Evolutionary conservation across 179 eudicot genomes (phyloP), one percentile per base, ranked within the genome.

Genomic region (Sideroxylon spinosum): DNA sequence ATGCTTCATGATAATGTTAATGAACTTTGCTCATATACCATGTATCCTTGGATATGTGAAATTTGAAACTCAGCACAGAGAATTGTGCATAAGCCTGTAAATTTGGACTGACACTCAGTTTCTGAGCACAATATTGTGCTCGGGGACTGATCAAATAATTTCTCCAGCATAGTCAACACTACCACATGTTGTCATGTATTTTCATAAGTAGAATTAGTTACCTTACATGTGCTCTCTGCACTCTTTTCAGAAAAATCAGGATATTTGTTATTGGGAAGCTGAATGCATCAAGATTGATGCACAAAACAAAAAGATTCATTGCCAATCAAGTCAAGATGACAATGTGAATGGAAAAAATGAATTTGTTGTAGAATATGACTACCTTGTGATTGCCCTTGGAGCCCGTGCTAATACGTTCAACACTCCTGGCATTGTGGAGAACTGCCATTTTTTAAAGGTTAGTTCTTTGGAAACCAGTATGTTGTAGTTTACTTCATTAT

Each of bases 331-430:
- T 78, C 85, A 78, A 68, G 80, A 81, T 25, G 81, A 78, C 76
- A 88, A 86, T 68, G 55, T 83, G 72, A 78, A 86, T 37, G 89
- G 85, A 74, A 81, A 80, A 56, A 91, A 86, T 76, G 94, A 94
- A 77, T 90, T 93, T 78, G 76, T 80, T 76, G 92, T 93, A 29
- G 98, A 93, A 60, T 94, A 93, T 86, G 98, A 94, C 84, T 92
- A 92, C 81, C 93, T 94, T 65, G 95, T 94, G 52, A 83, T 94
- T 70, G 90, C 94, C 8, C 85, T 89, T 60, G 98, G 98, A 78
- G 98, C 97, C 60, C 97, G 93, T 57, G 76, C 89, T 68, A 94
- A 94, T 84, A 94, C 98, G 71, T 94, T 94, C 81, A 94, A 94
- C 82, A 94, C 90, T 81, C 97, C 98, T 61, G 98, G 98, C 59